Evolutionary conservation across 192 early-diverging fungal species (phyloP).

Genomic region (Physocladia obscura): DNA sequence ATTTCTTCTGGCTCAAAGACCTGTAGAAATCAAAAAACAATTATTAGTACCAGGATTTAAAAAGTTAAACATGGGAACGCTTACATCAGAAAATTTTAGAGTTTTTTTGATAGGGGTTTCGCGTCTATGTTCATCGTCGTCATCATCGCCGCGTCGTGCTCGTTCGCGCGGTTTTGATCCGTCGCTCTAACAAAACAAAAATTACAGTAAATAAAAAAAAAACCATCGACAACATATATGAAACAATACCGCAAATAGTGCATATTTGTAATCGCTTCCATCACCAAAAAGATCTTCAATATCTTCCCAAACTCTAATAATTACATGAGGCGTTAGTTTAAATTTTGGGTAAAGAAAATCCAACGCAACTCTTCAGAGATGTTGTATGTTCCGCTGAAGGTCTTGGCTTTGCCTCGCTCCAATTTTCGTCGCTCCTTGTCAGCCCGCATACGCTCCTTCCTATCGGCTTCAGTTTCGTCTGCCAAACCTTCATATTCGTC

Average conservation of each 20-base stretch:
- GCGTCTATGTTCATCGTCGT: conserved; percentile 63
- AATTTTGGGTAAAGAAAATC: conserved; percentile 26
- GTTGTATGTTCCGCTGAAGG: conserved; percentile 50
- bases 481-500: conserved; percentile 40
- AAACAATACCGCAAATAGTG: conserved; percentile 44
- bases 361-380: conserved; percentile 50
- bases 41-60: conserved; percentile 1
- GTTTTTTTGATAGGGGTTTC: conserved; percentile 36
- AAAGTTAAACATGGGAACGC: background rate
- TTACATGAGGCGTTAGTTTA: background rate
- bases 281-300: conserved; percentile 90
- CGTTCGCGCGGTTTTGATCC: background rate
- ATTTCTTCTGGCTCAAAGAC: conserved; percentile 83
- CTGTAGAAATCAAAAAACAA: conserved; percentile 17
- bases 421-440: conserved; percentile 17
- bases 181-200: background rate
- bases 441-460: background rate
- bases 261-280: conserved; percentile 84
- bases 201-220: conserved; percentile 24
- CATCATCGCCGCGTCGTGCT: conserved; percentile 39
- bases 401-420: conserved; percentile 39
- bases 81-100: conserved; percentile 20
- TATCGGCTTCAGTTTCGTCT: conserved; percentile 22
- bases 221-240: background rate
- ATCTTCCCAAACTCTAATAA: conserved; percentile 65